Evolutionary conservation across 139 green algal genomes (phyloP).

Genomic region (Chlamydomonas eustigma): DNA sequence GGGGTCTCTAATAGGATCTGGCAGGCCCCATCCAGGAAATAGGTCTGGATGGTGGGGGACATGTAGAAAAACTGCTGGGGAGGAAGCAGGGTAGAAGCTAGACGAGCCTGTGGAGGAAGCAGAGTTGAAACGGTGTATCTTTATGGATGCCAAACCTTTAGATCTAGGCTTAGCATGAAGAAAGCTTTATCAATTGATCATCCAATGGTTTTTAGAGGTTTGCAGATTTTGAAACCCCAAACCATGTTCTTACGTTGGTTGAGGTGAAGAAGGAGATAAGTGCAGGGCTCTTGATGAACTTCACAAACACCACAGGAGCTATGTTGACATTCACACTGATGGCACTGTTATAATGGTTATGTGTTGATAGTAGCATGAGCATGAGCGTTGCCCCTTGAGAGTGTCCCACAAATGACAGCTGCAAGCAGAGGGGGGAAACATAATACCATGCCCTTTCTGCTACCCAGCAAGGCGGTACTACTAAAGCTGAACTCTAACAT

Average conservation of each 20-base stretch:
- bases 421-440: not conserved
- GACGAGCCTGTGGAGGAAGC: not conserved
- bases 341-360: slow-evolving; percentile 28
- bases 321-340: slow-evolving; percentile 52
- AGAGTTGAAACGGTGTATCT: not conserved
- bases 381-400: slow-evolving; percentile 40
- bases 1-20: slow-evolving; percentile 9
- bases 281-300: slow-evolving; percentile 25
- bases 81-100: slow-evolving; percentile 8
- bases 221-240: not conserved
- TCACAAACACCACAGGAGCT: slow-evolving; percentile 58
- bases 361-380: slow-evolving; percentile 48
- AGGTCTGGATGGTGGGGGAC: slow-evolving; percentile 12
- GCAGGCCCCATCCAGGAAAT: slow-evolving; percentile 24
- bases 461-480: too few species aligned
- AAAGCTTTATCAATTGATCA: not conserved
- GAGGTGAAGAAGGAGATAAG: slow-evolving; percentile 31
- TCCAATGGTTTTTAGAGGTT: not conserved
- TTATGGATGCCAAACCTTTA: not conserved
- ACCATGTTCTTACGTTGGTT: not conserved
- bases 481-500: not conserved
- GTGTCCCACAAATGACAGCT: slow-evolving; percentile 38
- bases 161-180: not conserved
- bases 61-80: slow-evolving; percentile 19
- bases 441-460: too few species aligned